Base-by-base conservation (phyloP, 2,329 filamentous ascomycete genomes). In the Aspergillus calidoustus region DNA sequence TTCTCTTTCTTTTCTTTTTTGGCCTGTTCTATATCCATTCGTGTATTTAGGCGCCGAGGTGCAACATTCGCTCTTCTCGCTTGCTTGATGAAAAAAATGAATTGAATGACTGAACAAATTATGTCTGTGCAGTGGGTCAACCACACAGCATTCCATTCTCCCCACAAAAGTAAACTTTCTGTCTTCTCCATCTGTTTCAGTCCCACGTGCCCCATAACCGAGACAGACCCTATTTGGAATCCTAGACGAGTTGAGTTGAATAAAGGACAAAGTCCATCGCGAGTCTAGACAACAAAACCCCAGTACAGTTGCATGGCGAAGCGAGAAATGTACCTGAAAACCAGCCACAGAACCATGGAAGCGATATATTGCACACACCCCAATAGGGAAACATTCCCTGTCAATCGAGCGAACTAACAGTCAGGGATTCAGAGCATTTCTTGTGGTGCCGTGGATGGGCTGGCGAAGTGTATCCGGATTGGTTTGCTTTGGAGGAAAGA, bases 351-450 rank as follows among this genome's bases (percentile, higher is more conserved):
- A 25, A 55, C 53, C 53, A 55, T 28, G 17, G 53, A 41, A 23
- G 31, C 43, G 2, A 7, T 6, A 25, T 17, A n/a, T 28, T 22
- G 34, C 22, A 49, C 23, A 44, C n/a, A 28, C 25, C 34, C 52
- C 13, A 46, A 13, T 43, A 43, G 25, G 25, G 41, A 47, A 50
- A 50, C 17, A 15, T 38, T 19, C 28, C 31, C 54, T 57, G 54
- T 43, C 46, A 57, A 57, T 57, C 54, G 41, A 57, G 17, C 44
- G n/a, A 34, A 23, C 41, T 8, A 49, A 47, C 44, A 28, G 34
- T 41, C 9, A 13, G 34, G 13, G 34, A 41, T 13, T 41, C 13
- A 15, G 34, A 41, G 15, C 9, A 30, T 31, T 41, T 19, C 13
- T 19, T 15, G 15, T 47, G 43, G 4, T 17, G 28, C 44, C 44